phyloP scores from a whole-genome alignment of 352 stramenopile species.

The Phytophthora gonapodyides region DNA sequence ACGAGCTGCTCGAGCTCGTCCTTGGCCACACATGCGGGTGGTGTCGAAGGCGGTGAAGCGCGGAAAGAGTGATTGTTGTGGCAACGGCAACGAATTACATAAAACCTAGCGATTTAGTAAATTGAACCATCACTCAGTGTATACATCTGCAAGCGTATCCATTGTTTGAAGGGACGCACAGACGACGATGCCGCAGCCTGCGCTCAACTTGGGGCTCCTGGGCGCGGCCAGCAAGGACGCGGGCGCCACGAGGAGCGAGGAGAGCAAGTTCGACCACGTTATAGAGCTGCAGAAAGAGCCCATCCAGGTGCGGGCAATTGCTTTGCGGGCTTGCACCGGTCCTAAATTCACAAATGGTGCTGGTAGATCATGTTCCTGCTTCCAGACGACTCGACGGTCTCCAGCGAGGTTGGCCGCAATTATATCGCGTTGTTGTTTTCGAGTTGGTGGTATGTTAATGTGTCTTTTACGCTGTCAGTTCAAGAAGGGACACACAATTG shows the following conservation, averaged over 20 bases:
- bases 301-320: constrained; percentile 38
- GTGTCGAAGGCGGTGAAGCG: constrained; percentile 59
- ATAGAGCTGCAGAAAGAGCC: constrained; percentile 60
- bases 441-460: background rate
- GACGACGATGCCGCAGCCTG: constrained; percentile 32
- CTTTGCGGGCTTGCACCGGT: background rate
- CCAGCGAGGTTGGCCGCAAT: constrained; percentile 32
- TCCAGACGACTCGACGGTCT: constrained; percentile 56
- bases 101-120: too few species aligned
- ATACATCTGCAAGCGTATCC: constrained; percentile 9
- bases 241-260: constrained; percentile 15
- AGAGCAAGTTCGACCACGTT: constrained; percentile 68
- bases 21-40: constrained; percentile 87
- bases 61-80: constrained; percentile 16
- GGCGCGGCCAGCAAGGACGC: constrained; percentile 31
- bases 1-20: constrained; percentile 89
- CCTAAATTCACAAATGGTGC: background rate
- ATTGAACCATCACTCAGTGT: constrained; percentile 26
- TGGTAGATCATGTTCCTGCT: constrained; percentile 63
- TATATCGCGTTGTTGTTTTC: background rate
- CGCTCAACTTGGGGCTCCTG: constrained; percentile 31
- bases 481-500: constrained; percentile 68
- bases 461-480: constrained; percentile 38
- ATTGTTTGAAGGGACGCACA: constrained; percentile 28
- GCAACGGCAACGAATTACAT: constrained; percentile 16